phyloP scores from a whole-genome alignment of 2,329 filamentous ascomycete genomes.

The Fusarium sublunatum region DNA sequence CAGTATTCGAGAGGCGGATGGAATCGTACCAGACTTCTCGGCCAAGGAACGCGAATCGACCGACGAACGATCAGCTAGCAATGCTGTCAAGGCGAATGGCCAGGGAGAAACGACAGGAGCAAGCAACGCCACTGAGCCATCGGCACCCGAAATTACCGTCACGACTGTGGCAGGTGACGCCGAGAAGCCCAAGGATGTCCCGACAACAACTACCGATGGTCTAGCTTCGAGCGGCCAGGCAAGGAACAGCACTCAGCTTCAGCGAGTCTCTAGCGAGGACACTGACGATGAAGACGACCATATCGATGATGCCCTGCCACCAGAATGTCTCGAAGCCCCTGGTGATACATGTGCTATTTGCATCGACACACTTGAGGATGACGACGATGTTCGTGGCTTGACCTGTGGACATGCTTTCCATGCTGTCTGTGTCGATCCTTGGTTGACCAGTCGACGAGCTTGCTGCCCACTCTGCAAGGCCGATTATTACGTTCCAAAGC shows the following conservation, averaged over 20 bases:
- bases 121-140: conserved; percentile 14
- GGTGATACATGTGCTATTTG: conserved; percentile 98
- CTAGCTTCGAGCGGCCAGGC: conserved; percentile 43
- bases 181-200: conserved; percentile 39
- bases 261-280: conserved; percentile 61
- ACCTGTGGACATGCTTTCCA: conserved; percentile 99
- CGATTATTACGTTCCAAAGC: conserved; percentile 96
- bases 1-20: conserved; percentile 77
- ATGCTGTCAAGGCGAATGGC: conserved; percentile 27
- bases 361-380: conserved; percentile 91
- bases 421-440: conserved; percentile 93
- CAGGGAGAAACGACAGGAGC: conserved; percentile 36
- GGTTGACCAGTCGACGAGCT: conserved; percentile 92
- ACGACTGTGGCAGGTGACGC: conserved; percentile 33
- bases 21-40: conserved; percentile 58
- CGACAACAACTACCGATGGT: conserved; percentile 34
- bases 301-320: conserved; percentile 83
- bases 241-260: conserved; percentile 46
- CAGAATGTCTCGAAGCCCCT: conserved; percentile 81
- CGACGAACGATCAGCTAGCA: conserved; percentile 54
- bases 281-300: conserved; percentile 80
- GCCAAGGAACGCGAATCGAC: conserved; percentile 59
- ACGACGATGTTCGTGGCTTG: conserved; percentile 93
- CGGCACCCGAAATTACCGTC: conserved; percentile 32
- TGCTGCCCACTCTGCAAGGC: conserved; percentile 98